Conservation (phyloP, 257 asterid genomes). For the Sherardia arvensis region DNA sequence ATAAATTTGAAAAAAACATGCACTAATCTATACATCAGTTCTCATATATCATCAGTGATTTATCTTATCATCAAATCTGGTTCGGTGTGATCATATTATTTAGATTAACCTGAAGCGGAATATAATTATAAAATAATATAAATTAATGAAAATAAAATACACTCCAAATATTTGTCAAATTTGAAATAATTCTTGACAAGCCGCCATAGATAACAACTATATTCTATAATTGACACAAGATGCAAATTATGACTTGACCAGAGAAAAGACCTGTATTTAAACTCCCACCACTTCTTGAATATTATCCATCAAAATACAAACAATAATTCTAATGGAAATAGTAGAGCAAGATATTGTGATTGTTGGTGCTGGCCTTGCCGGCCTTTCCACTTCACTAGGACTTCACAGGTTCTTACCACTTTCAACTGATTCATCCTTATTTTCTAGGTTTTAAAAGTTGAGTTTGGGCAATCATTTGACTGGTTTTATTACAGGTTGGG, state of each 20-base stretch:
- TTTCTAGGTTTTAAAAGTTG: neutral
- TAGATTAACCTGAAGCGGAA: too few species aligned
- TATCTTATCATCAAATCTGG: too few species aligned
- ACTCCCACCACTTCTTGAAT: neutral
- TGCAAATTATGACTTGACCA: neutral
- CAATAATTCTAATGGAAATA: neutral
- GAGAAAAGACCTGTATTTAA: neutral
- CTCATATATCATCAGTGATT: too few species aligned
- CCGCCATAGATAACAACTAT: neutral
- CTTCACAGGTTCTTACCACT: constrained; percentile 44
- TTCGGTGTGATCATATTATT: too few species aligned
- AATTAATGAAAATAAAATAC: too few species aligned
- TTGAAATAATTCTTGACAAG: too few species aligned
- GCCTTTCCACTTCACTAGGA: constrained; percentile 53
- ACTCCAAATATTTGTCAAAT: too few species aligned
- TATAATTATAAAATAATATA: too few species aligned
- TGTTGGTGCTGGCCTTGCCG: constrained; percentile 62
- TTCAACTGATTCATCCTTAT: neutral
- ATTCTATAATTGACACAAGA: too few species aligned
- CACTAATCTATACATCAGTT: too few species aligned
- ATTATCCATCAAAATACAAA: neutral
- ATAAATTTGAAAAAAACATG: too few species aligned
- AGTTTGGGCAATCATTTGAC: neutral
- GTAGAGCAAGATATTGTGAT: constrained; percentile 37
- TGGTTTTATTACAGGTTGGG: constrained; percentile 39